Evolutionary conservation across 345 rosid species (phyloP), one percentile per base, ranked within the genome.

Genomic region (Lepidium aucheri): DNA sequence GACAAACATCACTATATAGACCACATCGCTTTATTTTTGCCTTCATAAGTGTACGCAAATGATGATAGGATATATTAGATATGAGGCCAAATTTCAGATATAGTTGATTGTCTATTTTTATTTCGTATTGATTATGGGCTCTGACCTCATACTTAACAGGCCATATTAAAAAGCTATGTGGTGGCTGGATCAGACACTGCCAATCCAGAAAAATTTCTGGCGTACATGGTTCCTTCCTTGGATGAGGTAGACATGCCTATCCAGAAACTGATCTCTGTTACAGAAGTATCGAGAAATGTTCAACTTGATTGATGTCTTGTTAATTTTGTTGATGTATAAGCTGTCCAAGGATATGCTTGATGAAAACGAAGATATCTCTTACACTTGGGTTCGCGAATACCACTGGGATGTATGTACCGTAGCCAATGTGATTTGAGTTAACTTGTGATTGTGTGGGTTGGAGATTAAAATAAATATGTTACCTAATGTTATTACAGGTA

Each of bases 331-430:
- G 24, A 76, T 68, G 43, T 80, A 69, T 63, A 86, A 94, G 99
- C 65, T 90, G 38, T 82, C 83, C 0, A 94, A 86, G 84, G 96
- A 91, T 70, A 82, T 87, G 44, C 77, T 73, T 64, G 93, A 94
- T 68, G 96, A 78, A 73, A 76, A 70, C 30, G 96, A 90, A 75
- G 99, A 94, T 46, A 79, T 81, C 69, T 79, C 82, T 8, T 94
- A 88, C 76, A 76, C 90, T 49, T 94, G 99, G 99, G 68, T 91
- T 70, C 87, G 99, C 2, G 97, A 88, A 73, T 94, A 94, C 80
- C 60, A 83, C 33, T 94, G 99, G 99, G 87, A 88, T 82, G 99
- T 94, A 87, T 40, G 99, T 86, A 49, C 50, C 9, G 17, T 30
- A 50, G 33, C 60, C 22, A 16, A 39, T 58, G 58, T 68, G 47